Percentiles rank a stretch among this genome's conserved stretches.
phyloP scores from a whole-genome alignment of 2,329 filamentous ascomycete genomes.

The Mycosphaerella sp. region DNA sequence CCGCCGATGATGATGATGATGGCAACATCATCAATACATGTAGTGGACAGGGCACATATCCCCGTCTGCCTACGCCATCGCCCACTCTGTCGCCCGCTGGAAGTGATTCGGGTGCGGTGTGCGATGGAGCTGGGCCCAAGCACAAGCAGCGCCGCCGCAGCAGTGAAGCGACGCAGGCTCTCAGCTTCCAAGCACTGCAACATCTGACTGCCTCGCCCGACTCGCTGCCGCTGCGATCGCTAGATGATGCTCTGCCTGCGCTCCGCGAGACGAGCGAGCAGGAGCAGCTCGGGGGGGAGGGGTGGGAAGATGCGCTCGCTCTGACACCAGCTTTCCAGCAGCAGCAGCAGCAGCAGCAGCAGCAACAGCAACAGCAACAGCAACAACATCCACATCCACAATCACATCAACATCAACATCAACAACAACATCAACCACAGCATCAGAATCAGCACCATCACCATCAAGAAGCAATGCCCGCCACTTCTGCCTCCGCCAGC shows the following conservation, averaged over 20 bases:
- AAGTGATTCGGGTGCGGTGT: slow-evolving; percentile 8
- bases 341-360: slow-evolving; percentile 1
- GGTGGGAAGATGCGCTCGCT: slow-evolving; percentile 13
- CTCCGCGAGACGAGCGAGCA: slow-evolving; percentile 2
- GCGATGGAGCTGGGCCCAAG: not conserved
- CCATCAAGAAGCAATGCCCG: not conserved
- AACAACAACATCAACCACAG: no score
- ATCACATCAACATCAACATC: no score
- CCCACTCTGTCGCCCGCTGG: slow-evolving; percentile 16
- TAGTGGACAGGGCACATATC: no score
- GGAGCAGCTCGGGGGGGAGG: not conserved
- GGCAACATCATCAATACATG: slow-evolving; percentile 5
- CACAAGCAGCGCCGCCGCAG: slow-evolving; percentile 10
- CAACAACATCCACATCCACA: no score
- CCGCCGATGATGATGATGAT: not conserved
- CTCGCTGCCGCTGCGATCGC: slow-evolving; percentile 19
- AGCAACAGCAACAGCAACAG: no score
- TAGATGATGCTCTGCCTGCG: slow-evolving; percentile 15
- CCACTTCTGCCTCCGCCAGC: not conserved
- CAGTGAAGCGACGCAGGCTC: slow-evolving; percentile 16
- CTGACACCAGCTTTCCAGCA: not conserved
- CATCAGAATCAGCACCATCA: no score
- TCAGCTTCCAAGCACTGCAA: slow-evolving; percentile 18
- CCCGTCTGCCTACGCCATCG: slow-evolving; percentile 17
- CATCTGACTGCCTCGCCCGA: slow-evolving; percentile 21